phyloP scores from a whole-genome alignment of 1,139 yeast species.

The Oligophagozyma castellii region DNA sequence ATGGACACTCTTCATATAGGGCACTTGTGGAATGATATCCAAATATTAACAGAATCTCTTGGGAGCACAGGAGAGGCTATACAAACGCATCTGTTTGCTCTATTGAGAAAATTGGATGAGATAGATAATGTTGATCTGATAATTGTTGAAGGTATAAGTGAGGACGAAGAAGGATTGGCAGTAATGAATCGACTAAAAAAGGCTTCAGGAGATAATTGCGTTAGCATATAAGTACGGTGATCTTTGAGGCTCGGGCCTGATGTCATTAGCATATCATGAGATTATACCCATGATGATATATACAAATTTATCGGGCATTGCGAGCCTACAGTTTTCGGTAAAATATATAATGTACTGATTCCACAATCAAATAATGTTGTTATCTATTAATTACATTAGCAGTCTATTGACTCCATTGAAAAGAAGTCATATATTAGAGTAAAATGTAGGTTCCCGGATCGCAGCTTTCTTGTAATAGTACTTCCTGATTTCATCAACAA shows the following conservation, averaged over 20 bases:
- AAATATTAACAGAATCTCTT: constrained; percentile 32
- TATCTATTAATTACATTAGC: constrained; percentile 2
- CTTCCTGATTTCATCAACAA: constrained; percentile 76
- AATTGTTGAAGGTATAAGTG: constrained; percentile 58
- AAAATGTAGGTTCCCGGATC: constrained; percentile 11
- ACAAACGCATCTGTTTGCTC: constrained; percentile 59
- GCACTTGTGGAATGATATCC: constrained; percentile 7
- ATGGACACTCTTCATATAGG: constrained; percentile 2
- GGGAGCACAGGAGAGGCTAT: constrained; percentile 52
- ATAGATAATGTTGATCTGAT: constrained; percentile 42
- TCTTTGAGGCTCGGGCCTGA: no score
- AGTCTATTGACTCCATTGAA: background rate
- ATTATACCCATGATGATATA: no score
- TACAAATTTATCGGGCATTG: no score
- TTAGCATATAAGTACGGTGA: no score
- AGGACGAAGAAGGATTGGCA: constrained; percentile 72
- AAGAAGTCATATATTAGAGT: constrained; percentile 15
- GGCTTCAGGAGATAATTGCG: constrained; percentile 53
- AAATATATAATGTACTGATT: no score
- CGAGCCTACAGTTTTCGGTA: no score
- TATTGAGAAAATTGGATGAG: constrained; percentile 62
- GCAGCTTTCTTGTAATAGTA: constrained; percentile 14
- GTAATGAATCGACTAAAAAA: constrained; percentile 82
- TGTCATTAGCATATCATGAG: no score
- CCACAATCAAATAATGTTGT: no score